Evolutionary conservation across 805 yeast species (phyloP), one percentile per base, ranked within the genome.

Genomic region (Sugiyamaella floridensis): DNA sequence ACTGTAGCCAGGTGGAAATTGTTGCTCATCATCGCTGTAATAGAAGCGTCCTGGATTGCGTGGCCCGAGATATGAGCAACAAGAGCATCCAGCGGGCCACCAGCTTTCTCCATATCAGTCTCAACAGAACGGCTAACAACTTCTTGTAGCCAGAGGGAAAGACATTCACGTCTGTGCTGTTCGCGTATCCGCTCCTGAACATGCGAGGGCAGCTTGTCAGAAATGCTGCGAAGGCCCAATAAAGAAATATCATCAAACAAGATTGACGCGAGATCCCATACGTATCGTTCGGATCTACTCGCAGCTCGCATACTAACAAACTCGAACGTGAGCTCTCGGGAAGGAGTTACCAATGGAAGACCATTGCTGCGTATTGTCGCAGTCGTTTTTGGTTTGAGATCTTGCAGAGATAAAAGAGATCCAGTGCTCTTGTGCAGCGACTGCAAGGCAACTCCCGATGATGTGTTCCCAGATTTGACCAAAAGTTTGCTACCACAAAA

Each of bases 1-100:
- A 88, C 62, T 0, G 80, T 80, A 0, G 96, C 81, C 16, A 92
- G 67, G 65, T 90, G 96, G 4, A 77, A 68, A 60, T 86, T 86
- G 8, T 76, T 75, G 0, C 85, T 67, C n/a, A 75, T 69, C 1
- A 82, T 67, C 0, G 97, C 90, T 2, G 71, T 55, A 29, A 73
- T 71, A 5, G 83, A 72, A 0, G 98, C 97, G 26, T 73, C 72
- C 8, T 75, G 70, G 28, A 88, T 61, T 52, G 83, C 79, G 50
- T 85, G 82, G 4, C 77, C 71, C 32, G 64, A 47, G n/a, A 72
- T 54, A 11, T 59, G 55, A 2, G 76, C 62, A 62, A 79, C 82
- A 0, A 85, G 74, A 19, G 67, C 65, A 40, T 83, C 84, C 18
- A 83, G 69, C 0, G 73, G 62, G 57, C 79, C 80, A 1, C 60